These are phyloP conservation scores for Coemansia sp. DNA, from an alignment of 192 early-diverging fungal species.

Conservation along the genomic window DNA sequence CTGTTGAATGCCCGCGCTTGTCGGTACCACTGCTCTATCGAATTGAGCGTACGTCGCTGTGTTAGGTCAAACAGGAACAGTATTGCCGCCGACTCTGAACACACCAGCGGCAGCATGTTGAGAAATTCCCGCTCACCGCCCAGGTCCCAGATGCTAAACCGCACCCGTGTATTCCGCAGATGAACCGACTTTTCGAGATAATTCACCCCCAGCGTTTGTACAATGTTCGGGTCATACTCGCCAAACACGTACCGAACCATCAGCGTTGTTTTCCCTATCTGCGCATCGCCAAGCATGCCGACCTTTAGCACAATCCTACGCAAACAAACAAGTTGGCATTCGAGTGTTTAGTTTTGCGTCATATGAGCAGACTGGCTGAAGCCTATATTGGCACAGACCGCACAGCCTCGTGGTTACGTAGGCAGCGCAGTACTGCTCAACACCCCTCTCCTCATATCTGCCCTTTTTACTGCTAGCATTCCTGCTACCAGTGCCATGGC, in stretches of 20 bases:
- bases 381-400: background rate
- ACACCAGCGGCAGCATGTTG: conserved; percentile 96
- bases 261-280: conserved; percentile 94
- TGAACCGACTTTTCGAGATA: conserved; percentile 96
- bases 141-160: conserved; percentile 97
- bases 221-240: conserved; percentile 90
- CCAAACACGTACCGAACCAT: conserved; percentile 99
- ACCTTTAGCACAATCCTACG: conserved; percentile 82
- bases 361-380: background rate
- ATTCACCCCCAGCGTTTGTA: conserved; percentile 93
- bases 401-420: background rate
- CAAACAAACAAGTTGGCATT: background rate
- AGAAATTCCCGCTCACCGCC: conserved; percentile 96
- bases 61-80: conserved; percentile 97
- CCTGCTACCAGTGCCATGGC: background rate
- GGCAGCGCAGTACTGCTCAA: background rate
- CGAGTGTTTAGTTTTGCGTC: background rate
- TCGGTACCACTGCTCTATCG: conserved; percentile 94
- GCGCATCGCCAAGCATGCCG: conserved; percentile 93
- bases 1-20: conserved; percentile 95
- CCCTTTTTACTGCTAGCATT: background rate
- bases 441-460: background rate
- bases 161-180: conserved; percentile 86
- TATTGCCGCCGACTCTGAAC: conserved; percentile 92
- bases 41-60: conserved; percentile 86